Base-by-base conservation (phyloP, 225 moss, liverwort and hornwort species). In the Anthoceros angustus region DNA sequence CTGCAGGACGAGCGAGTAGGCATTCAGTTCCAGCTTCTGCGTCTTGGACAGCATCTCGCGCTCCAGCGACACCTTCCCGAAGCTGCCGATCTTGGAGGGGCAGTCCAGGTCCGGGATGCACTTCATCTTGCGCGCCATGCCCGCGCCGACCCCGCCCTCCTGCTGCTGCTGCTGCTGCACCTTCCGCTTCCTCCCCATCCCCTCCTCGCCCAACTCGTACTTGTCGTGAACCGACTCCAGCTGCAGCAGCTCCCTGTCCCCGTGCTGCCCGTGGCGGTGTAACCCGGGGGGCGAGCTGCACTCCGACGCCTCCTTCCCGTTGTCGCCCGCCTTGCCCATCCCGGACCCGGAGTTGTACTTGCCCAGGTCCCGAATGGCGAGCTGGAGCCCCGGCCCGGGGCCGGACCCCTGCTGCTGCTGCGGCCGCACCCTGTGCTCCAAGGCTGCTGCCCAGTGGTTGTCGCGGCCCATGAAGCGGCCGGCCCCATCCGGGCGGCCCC, bases 21-120 rank as follows among this genome's bases (percentile, higher is more conserved):
- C 49, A 20, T 50, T 50, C 5, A 50, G 49, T 20, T 50, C 49
- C 49, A 50, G 49, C 49, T 50, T 50, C 49, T 50, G 49, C 49
- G 49, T 50, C 49, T 50, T 50, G 8, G 49, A 14, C 49, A 50
- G 20, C 49, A 14, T 50, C 49, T 50, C 49, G 4, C 49, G 49
- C 15, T 50, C 49, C 16, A 50, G 15, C 16, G 49, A 5, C 49
- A 50, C 49, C 49, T 50, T 50, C 5, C 49, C 20, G 49, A 50
- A 50, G 14, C 8, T 50, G 15, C 49, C 49, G 16, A 50, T 20
- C 49, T 50, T n/a, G n/a, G n/a, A n/a, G n/a, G n/a, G n/a, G n/a
- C n/a, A n/a, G n/a, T n/a, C n/a, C n/a, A n/a, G n/a, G n/a, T n/a
- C n/a, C n/a, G n/a, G 49, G 49, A 14, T 20, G 10, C 49, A 50